phyloP scores from a whole-genome alignment of 1,284 basidiomycete genomes.

The Cutaneotrichosporon sp. region DNA sequence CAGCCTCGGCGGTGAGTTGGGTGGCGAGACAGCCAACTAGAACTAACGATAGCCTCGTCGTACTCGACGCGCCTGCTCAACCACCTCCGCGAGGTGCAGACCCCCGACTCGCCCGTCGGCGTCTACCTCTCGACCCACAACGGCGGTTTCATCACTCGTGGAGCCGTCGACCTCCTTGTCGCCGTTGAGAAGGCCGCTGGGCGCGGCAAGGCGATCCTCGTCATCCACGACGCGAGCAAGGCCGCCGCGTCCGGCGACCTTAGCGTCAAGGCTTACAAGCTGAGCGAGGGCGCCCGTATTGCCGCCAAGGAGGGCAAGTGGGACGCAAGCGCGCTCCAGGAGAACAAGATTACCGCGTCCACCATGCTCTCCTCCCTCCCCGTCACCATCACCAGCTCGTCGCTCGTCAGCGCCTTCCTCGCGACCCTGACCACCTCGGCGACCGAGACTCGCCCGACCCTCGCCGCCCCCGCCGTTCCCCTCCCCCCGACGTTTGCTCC shows the following conservation, averaged over 20 bases:
- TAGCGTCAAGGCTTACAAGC: constrained; percentile 84
- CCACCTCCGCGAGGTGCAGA: constrained; percentile 67
- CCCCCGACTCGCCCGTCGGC: constrained; percentile 91
- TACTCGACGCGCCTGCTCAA: constrained; percentile 47
- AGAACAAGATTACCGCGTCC: constrained; percentile 82
- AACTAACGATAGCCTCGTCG: constrained; percentile 34
- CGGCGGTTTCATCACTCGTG: constrained; percentile 88
- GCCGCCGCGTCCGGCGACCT: constrained; percentile 76
- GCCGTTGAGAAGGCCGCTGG: constrained; percentile 62
- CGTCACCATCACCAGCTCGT: constrained; percentile 80
- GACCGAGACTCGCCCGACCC: constrained; percentile 41
- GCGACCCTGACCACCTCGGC: constrained; percentile 61
- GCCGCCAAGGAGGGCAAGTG: constrained; percentile 86
- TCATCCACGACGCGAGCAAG: constrained; percentile 76
- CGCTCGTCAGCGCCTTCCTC: constrained; percentile 82
- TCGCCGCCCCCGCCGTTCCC: constrained; percentile 42
- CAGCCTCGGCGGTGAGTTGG: constrained; percentile 40
- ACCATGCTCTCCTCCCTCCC: constrained; percentile 88
- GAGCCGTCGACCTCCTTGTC: constrained; percentile 83
- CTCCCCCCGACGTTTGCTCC: constrained; percentile 59
- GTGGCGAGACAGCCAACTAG: background rate
- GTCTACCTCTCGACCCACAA: constrained; percentile 91
- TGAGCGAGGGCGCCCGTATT: constrained; percentile 78
- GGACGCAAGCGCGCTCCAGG: constrained; percentile 80
- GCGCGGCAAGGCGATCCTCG: constrained; percentile 76